A percentile compares a stretch with the other conserved stretches of the same genome.
phyloP scores from a whole-genome alignment of 352 stramenopile genomes.

The Pythium grandisporangium region DNA sequence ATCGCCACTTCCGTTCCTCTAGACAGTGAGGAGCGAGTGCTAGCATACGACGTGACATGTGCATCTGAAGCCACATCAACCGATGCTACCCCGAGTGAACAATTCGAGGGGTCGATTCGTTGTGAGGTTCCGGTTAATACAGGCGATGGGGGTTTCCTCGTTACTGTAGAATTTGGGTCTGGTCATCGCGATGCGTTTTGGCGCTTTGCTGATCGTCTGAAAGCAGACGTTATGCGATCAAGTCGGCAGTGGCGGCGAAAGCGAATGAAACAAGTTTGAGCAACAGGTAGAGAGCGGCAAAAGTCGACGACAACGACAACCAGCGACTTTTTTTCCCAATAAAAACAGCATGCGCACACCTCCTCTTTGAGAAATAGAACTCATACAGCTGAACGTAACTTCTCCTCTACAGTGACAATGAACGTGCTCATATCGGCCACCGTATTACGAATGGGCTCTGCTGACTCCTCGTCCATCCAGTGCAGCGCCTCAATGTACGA shows the following conservation, averaged over 20 bases:
- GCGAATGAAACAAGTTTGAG: constrained; percentile 2
- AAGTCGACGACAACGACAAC: too few species aligned
- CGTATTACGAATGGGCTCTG: constrained; percentile 50
- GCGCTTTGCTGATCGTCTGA: constrained; percentile 41
- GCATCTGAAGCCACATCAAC: too few species aligned
- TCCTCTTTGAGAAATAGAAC: neutral
- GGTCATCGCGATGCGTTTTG: constrained; percentile 60
- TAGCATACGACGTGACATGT: too few species aligned
- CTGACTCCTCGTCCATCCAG: constrained; percentile 55
- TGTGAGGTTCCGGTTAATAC: constrained; percentile 3
- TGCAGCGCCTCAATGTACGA: constrained; percentile 71
- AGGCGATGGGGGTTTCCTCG: constrained; percentile 13
- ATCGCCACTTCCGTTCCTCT: too few species aligned
- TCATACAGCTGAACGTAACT: constrained; percentile 8
- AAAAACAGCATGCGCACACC: too few species aligned
- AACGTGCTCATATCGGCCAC: constrained; percentile 57
- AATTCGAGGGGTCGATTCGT: constrained; percentile 6
- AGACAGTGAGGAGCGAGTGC: too few species aligned
- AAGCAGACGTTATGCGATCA: constrained; percentile 46
- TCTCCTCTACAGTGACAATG: constrained; percentile 39
- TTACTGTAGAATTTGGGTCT: constrained; percentile 35
- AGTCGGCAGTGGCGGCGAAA: constrained; percentile 61
- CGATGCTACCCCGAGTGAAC: too few species aligned
- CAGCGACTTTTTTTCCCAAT: too few species aligned
- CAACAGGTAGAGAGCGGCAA: neutral